phyloP scores from a whole-genome alignment of 495 filamentous ascomycete species.

The Hypoxylon perforatum region DNA sequence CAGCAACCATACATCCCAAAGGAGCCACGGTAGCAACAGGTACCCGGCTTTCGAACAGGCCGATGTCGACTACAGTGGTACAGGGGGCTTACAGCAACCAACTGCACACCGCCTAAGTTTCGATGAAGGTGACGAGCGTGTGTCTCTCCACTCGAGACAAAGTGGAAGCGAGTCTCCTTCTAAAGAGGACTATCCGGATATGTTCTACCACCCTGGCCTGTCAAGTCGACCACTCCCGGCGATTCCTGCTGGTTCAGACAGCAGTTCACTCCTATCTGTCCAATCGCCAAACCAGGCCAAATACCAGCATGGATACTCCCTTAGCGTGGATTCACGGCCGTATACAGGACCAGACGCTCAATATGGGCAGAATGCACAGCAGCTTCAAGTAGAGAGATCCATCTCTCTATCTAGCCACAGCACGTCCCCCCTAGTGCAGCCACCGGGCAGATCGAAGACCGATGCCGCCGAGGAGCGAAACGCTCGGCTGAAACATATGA shows the following conservation, averaged over 20 bases:
- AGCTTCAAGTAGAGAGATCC: conserved; percentile 79
- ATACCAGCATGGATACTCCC: conserved; percentile 53
- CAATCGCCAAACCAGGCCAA: conserved; percentile 47
- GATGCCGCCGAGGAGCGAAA: conserved; percentile 79
- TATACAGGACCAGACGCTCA: conserved; percentile 50
- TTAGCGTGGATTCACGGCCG: conserved; percentile 52
- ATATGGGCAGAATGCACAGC: conserved; percentile 48
- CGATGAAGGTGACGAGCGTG: conserved; percentile 90
- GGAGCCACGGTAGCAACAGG: conserved; percentile 50
- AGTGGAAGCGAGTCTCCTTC: conserved; percentile 66
- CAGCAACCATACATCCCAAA: conserved; percentile 49
- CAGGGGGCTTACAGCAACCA: conserved; percentile 84
- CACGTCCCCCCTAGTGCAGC: conserved; percentile 80
- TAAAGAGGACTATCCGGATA: conserved; percentile 80
- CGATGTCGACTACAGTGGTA: conserved; percentile 78
- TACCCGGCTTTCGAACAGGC: conserved; percentile 54
- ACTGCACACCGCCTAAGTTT: conserved; percentile 80
- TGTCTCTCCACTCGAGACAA: conserved; percentile 59
- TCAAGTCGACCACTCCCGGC: conserved; percentile 79
- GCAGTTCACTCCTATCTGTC: conserved; percentile 51
- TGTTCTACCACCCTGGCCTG: conserved; percentile 93
- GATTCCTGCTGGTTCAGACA: conserved; percentile 69
- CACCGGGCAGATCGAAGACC: conserved; percentile 91
- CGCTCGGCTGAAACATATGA: conserved; percentile 68
- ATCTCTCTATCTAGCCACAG: conserved; percentile 84